These are phyloP conservation scores for Arxiozyma slooffiae DNA, from an alignment of 1,139 yeast species.

Conservation along the genomic window DNA sequence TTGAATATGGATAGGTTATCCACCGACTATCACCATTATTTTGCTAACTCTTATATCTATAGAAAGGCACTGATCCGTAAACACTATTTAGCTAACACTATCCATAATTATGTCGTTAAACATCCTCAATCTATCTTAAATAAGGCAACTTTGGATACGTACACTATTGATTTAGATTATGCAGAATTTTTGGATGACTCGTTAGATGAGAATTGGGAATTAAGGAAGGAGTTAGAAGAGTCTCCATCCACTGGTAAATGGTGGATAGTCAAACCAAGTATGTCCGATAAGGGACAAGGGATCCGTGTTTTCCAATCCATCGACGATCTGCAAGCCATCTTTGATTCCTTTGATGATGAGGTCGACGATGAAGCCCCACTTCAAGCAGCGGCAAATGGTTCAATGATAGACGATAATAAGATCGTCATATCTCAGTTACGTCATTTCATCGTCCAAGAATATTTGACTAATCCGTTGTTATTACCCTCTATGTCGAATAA, in stretches of 20 bases:
- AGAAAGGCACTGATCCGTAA: slow-evolving; percentile 84
- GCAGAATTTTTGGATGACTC: slow-evolving; percentile 94
- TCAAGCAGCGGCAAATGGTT: slow-evolving; percentile 37
- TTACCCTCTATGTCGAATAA: slow-evolving; percentile 50
- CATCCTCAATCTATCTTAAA: slow-evolving; percentile 57
- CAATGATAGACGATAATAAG: slow-evolving; percentile 33
- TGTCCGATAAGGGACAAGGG: slow-evolving; percentile 97
- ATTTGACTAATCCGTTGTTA: slow-evolving; percentile 57
- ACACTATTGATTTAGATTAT: slow-evolving; percentile 80
- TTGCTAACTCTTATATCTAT: slow-evolving; percentile 72
- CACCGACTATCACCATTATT: slow-evolving; percentile 39
- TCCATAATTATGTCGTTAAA: slow-evolving; percentile 63
- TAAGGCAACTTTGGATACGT: slow-evolving; percentile 62
- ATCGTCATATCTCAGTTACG: slow-evolving; percentile 78
- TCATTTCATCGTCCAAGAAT: slow-evolving; percentile 82
- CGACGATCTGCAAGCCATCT: slow-evolving; percentile 70
- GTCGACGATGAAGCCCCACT: slow-evolving; percentile 37
- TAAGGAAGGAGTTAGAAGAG: slow-evolving; percentile 62
- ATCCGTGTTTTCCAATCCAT: slow-evolving; percentile 70
- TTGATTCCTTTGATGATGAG: slow-evolving; percentile 74
- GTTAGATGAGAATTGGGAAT: slow-evolving; percentile 81
- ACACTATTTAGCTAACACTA: slow-evolving; percentile 74
- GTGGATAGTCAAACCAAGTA: slow-evolving; percentile 90
- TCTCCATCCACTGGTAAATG: slow-evolving; percentile 39
- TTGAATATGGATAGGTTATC: slow-evolving; percentile 53